Evolutionary conservation across 2,329 filamentous ascomycete species (phyloP), one percentile per base, ranked within the genome.

Genomic region (Septoria petroselini): DNA sequence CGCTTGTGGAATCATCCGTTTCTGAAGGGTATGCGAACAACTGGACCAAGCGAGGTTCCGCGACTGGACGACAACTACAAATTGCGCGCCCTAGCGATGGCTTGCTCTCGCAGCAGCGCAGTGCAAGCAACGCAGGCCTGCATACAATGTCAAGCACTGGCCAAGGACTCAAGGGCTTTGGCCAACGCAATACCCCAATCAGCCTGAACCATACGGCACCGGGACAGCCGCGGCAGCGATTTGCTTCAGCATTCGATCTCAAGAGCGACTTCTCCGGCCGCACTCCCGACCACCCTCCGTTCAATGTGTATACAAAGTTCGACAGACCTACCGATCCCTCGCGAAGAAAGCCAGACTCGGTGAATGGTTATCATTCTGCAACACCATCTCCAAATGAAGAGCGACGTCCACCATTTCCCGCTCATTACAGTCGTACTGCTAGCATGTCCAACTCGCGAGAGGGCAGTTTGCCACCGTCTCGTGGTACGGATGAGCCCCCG

Each of bases 1-100:
- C 84, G 51, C 73, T 90, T 31, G 76, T 86, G 52, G 76, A 81
- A 37, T 80, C 82, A 34, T 86, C 85, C 7, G 84, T 88, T 62
- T 79, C 80, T 14, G 84, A 87, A 58, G 73, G 76, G 39, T 87
- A 84, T 82, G 70, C 68, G 23, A 42, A 43, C 35, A 34, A 73
- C 73, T 71, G 76, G 30, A 77, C 79, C 12, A 58, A 57, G 34
- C 54, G 56, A 45, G 52, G 45, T 44, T 30, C 45, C 40, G 14
- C 52, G 11, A 34, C 61, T 17, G 38, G 40, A 11, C 54, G 65
- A 12, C 61, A 58, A 40, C 53, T 66, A 11, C 59, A 66, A n/a
- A 65, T 42, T 5, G 61, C 56, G 19, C 64, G 67, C 41, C 67
- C 63, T 52, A 62, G 63, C 23, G 70, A 69, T 29, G 64, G 64